phyloP scores from a whole-genome alignment of 2,329 filamentous ascomycete genomes.

The Ilyonectria destructans region DNA sequence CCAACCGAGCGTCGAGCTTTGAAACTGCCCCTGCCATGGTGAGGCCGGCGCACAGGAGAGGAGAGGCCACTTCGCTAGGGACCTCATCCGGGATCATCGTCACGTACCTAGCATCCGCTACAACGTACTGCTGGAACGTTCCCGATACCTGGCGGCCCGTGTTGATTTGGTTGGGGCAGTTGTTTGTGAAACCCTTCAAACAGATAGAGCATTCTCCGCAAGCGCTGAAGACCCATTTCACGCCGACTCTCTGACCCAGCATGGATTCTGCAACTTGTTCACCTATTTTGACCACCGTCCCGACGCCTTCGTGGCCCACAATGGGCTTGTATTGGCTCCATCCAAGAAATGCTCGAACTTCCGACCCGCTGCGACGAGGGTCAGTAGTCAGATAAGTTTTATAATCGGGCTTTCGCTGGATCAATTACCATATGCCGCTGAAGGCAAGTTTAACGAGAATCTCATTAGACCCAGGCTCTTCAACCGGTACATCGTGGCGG shows the following conservation, averaged over 20 bases:
- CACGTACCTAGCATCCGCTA: constrained; percentile 50
- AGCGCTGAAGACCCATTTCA: constrained; percentile 63
- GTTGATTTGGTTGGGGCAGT: constrained; percentile 60
- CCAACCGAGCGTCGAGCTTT: constrained; percentile 31
- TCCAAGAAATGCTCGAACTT: constrained; percentile 50
- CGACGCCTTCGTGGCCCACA: constrained; percentile 54
- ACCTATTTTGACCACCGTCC: constrained; percentile 51
- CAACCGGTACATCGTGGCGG: constrained; percentile 24
- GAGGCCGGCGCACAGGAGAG: constrained; percentile 52
- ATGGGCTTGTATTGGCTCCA: constrained; percentile 48
- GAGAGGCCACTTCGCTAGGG: constrained; percentile 45
- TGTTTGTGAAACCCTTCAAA: constrained; percentile 54
- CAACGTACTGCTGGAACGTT: constrained; percentile 52
- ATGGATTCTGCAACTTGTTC: constrained; percentile 45
- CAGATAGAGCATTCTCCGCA: constrained; percentile 58
- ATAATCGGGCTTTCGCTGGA: neutral
- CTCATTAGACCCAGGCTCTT: constrained; percentile 2
- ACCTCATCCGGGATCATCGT: constrained; percentile 46
- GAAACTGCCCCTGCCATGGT: constrained; percentile 53
- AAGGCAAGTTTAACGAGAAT: constrained; percentile 40
- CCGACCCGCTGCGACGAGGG: constrained; percentile 46
- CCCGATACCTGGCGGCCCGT: constrained; percentile 57
- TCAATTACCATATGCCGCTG: constrained; percentile 43
- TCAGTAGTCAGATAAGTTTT: neutral
- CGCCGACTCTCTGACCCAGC: constrained; percentile 57